Evolutionary conservation across 192 early-diverging fungal genomes (phyloP), one percentile per base, ranked within the genome.

Genomic region (Entomortierella chlamydospora): DNA sequence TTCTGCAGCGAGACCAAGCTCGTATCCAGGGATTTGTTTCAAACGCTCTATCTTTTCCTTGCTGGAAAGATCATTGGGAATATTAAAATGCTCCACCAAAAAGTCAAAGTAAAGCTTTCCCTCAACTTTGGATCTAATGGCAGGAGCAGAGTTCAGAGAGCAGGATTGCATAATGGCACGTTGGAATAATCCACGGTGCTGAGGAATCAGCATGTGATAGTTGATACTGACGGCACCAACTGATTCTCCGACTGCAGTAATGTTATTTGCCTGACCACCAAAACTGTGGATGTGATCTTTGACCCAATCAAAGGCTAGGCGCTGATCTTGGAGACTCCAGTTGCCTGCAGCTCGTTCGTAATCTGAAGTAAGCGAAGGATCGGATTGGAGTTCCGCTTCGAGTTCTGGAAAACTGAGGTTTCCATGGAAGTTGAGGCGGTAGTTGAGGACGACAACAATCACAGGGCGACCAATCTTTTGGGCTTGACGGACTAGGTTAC

Each of bases 401-500:
- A 82, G 42, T 31, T 74, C 74, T 9, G 67, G 59, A 45, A 61
- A 69, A 17, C 82, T 57, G 26, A 87, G 70, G 55, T 74, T 84
- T 1, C 87, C 87, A 12, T 81, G 58, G 25, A 70, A 65, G 61
- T 87, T 85, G 22, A 87, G 73, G 0, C 88, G 83, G 53, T 89
- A 87, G 66, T 85, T 87, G 57, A 81, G 33, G 5, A 61, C 60
- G 10, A 89, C 86, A n/a, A 89, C 68, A 22, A 87, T 78, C 10
- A 86, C 66, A n/a, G 81, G 81, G 13, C 64, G 61, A 1, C 59
- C 64, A 15, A 76, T 42, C 13, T 67, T 11, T 18, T 67, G 28
- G 2, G 81, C 70, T 18, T 49, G 42, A n/a, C 22, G 29, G 10
- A 82, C 81, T 2, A 82, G 41, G 8, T 67, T 66, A 10, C 26